Evolutionary conservation across 768 basidiomycete genomes (phyloP).

Genomic region (Lactarius pseudohatsudake): DNA sequence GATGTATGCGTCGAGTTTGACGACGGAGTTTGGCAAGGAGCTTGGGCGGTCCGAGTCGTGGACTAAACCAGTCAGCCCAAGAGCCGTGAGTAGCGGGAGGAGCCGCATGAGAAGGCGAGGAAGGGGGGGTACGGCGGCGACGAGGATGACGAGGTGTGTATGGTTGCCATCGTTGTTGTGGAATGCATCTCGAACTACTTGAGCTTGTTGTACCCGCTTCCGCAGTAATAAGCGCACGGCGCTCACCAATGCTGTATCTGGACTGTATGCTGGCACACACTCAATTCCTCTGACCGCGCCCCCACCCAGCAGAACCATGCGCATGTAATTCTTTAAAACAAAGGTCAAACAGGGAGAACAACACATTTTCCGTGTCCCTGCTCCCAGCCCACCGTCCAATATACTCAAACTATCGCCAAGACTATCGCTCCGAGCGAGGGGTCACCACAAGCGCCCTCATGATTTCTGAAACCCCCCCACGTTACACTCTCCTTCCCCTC

Average conservation of each 20-base stretch:
- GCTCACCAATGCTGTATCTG: too few relatives aligned
- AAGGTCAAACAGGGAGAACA: neutral
- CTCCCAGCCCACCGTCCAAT: neutral
- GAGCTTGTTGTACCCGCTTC: too few relatives aligned
- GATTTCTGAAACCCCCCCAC: too few relatives aligned
- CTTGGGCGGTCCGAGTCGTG: neutral
- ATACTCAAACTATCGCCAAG: neutral
- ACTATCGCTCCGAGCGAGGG: too few relatives aligned
- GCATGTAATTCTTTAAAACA: neutral
- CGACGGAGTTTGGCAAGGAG: neutral
- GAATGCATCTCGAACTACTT: neutral
- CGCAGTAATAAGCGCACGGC: too few relatives aligned
- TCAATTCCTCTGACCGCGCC: neutral
- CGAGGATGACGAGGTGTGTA: neutral
- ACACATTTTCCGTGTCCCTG: neutral
- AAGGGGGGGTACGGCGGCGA: neutral
- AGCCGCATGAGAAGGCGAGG: conserved; percentile 34
- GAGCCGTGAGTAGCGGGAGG: conserved; percentile 32
- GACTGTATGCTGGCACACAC: neutral
- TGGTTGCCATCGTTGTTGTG: neutral
- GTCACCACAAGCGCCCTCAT: too few relatives aligned
- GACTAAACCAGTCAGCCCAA: conserved; percentile 34
- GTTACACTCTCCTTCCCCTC: neutral
- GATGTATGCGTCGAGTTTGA: conserved; percentile 49
- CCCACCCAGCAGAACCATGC: neutral